Conservation (phyloP, 108 stramenopile genomes). For the Nannochloropsis gaditana region DNA sequence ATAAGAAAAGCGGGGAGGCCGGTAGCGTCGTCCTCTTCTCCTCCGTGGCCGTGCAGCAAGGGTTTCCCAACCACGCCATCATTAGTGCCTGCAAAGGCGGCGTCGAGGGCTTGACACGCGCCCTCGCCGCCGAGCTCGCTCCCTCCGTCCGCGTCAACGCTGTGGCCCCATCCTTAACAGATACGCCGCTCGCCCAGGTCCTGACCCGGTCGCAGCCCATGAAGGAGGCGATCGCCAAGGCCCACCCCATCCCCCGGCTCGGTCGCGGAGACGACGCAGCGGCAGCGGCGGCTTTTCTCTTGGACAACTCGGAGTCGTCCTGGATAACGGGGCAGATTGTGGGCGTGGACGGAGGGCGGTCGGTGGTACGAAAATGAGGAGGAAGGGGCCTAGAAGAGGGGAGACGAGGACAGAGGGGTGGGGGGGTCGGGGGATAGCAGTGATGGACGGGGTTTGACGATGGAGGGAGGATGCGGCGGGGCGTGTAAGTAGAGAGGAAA, state of each 20-base stretch:
- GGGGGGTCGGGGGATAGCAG: background rate
- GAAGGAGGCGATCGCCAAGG: slow-evolving; percentile 21
- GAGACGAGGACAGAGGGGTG: background rate
- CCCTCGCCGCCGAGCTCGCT: slow-evolving; percentile 4
- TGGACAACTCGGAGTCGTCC: background rate
- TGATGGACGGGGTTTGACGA: background rate
- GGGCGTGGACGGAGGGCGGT: slow-evolving; percentile 22
- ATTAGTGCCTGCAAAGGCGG: slow-evolving; percentile 12
- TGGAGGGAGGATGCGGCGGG: background rate
- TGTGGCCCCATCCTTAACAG: slow-evolving; percentile 21
- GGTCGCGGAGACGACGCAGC: slow-evolving; percentile 13
- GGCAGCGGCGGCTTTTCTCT: background rate
- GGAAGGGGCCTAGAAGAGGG: background rate
- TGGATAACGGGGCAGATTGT: slow-evolving; percentile 26
- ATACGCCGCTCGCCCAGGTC: slow-evolving; percentile 21
- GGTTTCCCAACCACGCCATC: slow-evolving; percentile 44
- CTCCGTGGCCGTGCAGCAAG: slow-evolving; percentile 33
- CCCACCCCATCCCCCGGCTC: background rate
- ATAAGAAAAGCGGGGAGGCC: background rate
- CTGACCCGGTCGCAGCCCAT: background rate
- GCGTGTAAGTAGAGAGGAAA: background rate
- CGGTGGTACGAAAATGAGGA: background rate
- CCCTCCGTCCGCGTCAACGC: slow-evolving; percentile 24
- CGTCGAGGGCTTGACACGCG: slow-evolving; percentile 22
- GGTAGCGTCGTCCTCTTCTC: slow-evolving; percentile 38